Base-by-base conservation (phyloP, 768 basidiomycete species). In the Collybiopsis confluens region DNA sequence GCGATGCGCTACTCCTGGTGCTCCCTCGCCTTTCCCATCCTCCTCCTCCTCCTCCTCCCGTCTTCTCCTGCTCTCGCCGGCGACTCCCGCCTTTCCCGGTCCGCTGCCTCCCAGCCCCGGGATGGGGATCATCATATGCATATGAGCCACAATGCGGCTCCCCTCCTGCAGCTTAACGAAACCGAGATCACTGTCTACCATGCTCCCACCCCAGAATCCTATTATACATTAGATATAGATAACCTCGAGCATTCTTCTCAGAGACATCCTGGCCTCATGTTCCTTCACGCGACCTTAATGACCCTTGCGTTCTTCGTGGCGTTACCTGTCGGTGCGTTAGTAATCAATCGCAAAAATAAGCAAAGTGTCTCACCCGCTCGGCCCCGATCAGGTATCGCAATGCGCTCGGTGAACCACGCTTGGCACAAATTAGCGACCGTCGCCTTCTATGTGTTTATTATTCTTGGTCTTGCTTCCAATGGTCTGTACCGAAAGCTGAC, bases 211-310 rank as follows among this genome's bases (percentile, higher is more conserved):
- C 89, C 89, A 0, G 82, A 85, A 0, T 92, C 91, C 2, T 96
- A 92, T 67, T 92, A 83, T 68, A 84, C 88, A 13, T 79, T 87
- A 58, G 93, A 95, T 66, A 79, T 85, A 64, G 83, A 88, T 33
- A 74, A 78, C 45, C 66, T 64, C 6, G 78, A 74, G 53, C 63
- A 68, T 8, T 68, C 68, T 20, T 68, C 72, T 27, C 57, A 70
- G 23, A 76, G 82, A 35, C 79, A 86, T 65, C 83, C 85, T n/a
- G 79, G 76, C 13, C 70, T 93, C 54, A 90, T 95, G 74, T 71
- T 78, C 38, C 64, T 83, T 2, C 95, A 97, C 66, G 81, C 76
- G n/a, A 52, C 85, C 4, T 79, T 82, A 60, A 89, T 93, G 86
- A 73, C 69, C 53, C 65, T 86, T 2, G 92, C 92, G 15, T 96